Evolutionary conservation across 2,329 filamentous ascomycete genomes (phyloP), one percentile per base, ranked within the genome.

Genomic region (Saccharata proteae): DNA sequence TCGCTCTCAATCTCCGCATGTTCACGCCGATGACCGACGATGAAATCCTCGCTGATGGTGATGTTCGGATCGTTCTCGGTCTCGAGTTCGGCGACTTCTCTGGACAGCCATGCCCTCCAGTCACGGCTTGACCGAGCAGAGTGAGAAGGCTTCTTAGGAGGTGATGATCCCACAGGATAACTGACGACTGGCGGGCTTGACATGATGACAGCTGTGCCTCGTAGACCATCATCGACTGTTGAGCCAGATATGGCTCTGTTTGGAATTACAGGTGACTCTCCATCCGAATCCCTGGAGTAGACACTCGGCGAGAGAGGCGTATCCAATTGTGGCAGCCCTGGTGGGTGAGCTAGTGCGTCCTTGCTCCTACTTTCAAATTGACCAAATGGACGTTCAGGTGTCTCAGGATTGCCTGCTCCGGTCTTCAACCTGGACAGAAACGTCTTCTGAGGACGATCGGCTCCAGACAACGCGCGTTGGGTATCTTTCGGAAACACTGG

Each of bases 81-180:
- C 30, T 49, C 49, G 14, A 62, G 49, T 9, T 54, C 52, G 2
- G 50, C 52, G 15, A 64, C 51, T 38, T 65, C 61, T 30, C 57
- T 53, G 3, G 56, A 59, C 3, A 65, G 42, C 62, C 62, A 65
- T 8, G 50, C 51, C 19, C 57, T 59, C 62, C 62, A 65, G 21
- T 65, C 61, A 17, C 47, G 45, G 40, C 61, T 63, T 11, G 43
- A 54, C 30, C 41, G 49, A 14, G 39, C 39, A 9, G 40, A 49
- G 16, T 40, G 39, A 9, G 32, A 37, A 5, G 41, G 42, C 17
- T 21, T 33, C 10, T 42, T 36, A 7, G 44, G 46, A 18, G 47
- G 46, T 2, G 49, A 45, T 4, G 40, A 38, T 3, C 52, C 53
- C 16, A 55, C 42, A 10, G 56, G 47, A 35, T 62, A 62, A 31